phyloP scores from a whole-genome alignment of 805 yeast species.

The Yarrowia keelungensis region DNA sequence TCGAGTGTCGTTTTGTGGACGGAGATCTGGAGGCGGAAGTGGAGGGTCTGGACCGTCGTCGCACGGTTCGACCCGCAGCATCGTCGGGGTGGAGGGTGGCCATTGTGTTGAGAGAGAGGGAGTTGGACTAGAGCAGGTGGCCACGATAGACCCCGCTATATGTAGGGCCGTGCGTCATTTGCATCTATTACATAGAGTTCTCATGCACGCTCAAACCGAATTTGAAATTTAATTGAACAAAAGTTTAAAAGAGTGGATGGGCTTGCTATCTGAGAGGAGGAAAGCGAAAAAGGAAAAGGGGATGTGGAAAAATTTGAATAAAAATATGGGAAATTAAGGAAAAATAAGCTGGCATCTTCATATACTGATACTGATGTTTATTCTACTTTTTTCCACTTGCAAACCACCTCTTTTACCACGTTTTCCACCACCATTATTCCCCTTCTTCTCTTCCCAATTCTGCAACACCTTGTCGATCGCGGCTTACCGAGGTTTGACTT shows the following conservation, averaged over 20 bases:
- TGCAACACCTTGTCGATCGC: neutral
- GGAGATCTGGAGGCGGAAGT: conserved; percentile 19
- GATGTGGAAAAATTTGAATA: too few relatives aligned
- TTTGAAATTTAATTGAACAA: too few relatives aligned
- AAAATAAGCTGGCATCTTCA: too few relatives aligned
- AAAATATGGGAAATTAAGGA: too few relatives aligned
- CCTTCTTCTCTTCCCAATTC: neutral
- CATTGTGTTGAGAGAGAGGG: neutral
- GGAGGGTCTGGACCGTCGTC: conserved; percentile 5
- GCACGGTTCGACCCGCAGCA: conserved; percentile 2
- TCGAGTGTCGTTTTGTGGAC: conserved; percentile 24
- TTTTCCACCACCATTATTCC: too few relatives aligned
- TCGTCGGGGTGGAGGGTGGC: conserved; percentile 14
- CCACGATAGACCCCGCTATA: conserved; percentile 26
- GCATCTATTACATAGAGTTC: conserved; percentile 6
- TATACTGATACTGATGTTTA: too few relatives aligned
- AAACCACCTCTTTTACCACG: too few relatives aligned
- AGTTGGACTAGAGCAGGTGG: neutral
- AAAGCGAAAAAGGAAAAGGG: too few relatives aligned
- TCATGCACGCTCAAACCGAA: neutral
- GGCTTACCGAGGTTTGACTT: conserved; percentile 31
- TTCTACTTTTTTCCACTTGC: too few relatives aligned
- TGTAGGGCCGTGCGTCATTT: conserved; percentile 34
- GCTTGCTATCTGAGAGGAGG: too few relatives aligned
- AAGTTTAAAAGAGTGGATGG: neutral